Percentiles rank a stretch among this genome's conserved stretches.
These are phyloP conservation scores for Ogataea populi-albae DNA, from an alignment of 805 yeast species.

Conservation along the genomic window DNA sequence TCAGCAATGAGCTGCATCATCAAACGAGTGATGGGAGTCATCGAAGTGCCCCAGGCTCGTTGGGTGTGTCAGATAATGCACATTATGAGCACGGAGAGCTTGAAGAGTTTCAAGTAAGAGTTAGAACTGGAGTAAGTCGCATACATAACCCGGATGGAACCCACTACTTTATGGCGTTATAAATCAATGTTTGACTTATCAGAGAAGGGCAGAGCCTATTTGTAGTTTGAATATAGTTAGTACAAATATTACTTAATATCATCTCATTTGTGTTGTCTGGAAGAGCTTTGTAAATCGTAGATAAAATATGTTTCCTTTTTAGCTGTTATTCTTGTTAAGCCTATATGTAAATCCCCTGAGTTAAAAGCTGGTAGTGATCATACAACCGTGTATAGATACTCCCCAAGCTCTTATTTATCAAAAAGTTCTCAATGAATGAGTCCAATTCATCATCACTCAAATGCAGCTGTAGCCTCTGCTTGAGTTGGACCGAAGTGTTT, in stretches of 20 bases:
- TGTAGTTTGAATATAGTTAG: too few relatives aligned
- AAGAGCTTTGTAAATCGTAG: too few relatives aligned
- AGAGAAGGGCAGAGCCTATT: too few relatives aligned
- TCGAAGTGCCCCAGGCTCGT: background rate
- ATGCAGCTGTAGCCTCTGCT: slow-evolving; percentile 79
- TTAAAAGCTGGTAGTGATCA: slow-evolving; percentile 90
- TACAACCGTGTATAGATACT: slow-evolving; percentile 88
- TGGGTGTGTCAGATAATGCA: too few relatives aligned
- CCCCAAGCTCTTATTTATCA: slow-evolving; percentile 80
- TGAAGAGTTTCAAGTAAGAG: slow-evolving; percentile 40
- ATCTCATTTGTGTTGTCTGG: too few relatives aligned
- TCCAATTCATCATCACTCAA: slow-evolving; percentile 71
- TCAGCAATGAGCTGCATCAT: slow-evolving; percentile 22
- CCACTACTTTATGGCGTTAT: slow-evolving; percentile 25
- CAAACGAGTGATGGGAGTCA: slow-evolving; percentile 24
- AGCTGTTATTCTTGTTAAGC: too few relatives aligned
- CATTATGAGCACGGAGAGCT: too few relatives aligned
- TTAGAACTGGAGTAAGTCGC: slow-evolving; percentile 39
- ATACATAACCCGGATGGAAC: slow-evolving; percentile 41
- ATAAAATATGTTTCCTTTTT: too few relatives aligned
- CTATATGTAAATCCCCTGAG: slow-evolving; percentile 89
- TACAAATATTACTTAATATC: too few relatives aligned
- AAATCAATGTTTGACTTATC: too few relatives aligned
- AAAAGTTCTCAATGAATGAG: slow-evolving; percentile 67
- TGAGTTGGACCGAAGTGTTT: slow-evolving; percentile 72